Conservation (phyloP, 2,329 filamentous ascomycete genomes). For the Aspergillus eucalypticola region DNA sequence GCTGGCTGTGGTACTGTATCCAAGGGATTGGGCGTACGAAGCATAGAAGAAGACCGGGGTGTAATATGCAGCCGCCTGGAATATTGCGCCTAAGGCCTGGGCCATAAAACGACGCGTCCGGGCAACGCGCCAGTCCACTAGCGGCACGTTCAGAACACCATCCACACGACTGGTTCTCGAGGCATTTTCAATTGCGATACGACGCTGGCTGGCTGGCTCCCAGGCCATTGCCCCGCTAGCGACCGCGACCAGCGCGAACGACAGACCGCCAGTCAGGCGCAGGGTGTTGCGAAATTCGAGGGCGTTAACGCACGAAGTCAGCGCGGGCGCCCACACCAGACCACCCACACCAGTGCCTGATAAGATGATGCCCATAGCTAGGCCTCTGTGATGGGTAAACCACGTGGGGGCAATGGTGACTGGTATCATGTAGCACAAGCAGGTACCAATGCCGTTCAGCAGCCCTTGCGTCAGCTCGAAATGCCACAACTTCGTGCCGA, state of each 20-base stretch:
- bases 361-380: constrained; percentile 43
- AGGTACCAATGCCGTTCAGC: constrained; percentile 39
- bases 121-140: constrained; percentile 38
- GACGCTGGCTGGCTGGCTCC: constrained; percentile 17
- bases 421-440: constrained; percentile 40
- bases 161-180: constrained; percentile 19
- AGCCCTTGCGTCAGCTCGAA: constrained; percentile 38
- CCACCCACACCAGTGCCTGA: constrained; percentile 43
- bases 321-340: constrained; percentile 37
- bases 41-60: constrained; percentile 44
- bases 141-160: constrained; percentile 28
- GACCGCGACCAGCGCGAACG: constrained; percentile 29
- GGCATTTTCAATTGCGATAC: constrained; percentile 10
- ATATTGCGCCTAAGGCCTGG: constrained; percentile 36
- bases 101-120: constrained; percentile 37
- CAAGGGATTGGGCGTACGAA: constrained; percentile 40
- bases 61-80: constrained; percentile 43
- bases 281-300: constrained; percentile 43
- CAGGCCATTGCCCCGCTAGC: constrained; percentile 30
- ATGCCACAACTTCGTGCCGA: constrained; percentile 35
- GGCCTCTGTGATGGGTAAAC: constrained; percentile 36
- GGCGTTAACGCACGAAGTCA: constrained; percentile 30
- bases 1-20: constrained; percentile 37
- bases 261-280: constrained; percentile 35
- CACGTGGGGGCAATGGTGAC: constrained; percentile 42